phyloP scores from a whole-genome alignment of 1,284 basidiomycete genomes.

The Leccinum variabile region DNA sequence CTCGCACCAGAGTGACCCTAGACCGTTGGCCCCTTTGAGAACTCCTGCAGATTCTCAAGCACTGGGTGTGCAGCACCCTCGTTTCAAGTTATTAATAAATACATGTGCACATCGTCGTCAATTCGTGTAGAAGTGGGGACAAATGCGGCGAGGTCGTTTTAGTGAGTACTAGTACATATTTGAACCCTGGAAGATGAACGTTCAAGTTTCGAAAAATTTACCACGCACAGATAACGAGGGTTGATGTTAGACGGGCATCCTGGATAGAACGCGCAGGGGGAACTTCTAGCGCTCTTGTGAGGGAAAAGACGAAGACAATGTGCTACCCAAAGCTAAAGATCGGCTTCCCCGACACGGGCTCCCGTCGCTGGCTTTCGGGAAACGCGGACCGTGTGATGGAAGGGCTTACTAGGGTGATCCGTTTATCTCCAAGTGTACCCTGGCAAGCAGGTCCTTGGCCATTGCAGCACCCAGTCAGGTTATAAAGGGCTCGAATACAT shows the following conservation, averaged over 20 bases:
- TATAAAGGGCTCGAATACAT: neutral
- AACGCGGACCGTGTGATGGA: neutral
- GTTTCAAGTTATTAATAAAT: neutral
- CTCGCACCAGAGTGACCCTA: neutral
- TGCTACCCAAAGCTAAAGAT: neutral
- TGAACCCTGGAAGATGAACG: neutral
- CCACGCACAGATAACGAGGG: neutral
- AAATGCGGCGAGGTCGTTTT: neutral
- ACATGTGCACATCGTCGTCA: neutral
- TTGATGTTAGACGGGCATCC: neutral
- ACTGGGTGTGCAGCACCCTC: neutral
- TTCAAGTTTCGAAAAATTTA: neutral
- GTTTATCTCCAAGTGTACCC: neutral
- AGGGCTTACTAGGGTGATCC: neutral
- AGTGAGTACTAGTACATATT: neutral
- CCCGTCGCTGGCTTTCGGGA: neutral
- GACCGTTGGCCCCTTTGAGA: neutral
- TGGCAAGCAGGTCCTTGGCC: neutral
- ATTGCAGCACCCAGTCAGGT: neutral
- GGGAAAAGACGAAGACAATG: neutral
- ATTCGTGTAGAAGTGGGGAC: neutral
- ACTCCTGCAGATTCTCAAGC: neutral
- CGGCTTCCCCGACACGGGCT: neutral
- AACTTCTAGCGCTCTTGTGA: neutral
- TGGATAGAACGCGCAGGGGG: neutral